phyloP scores from a whole-genome alignment of 768 basidiomycete species.

The Dioszegia aurantiaca region DNA sequence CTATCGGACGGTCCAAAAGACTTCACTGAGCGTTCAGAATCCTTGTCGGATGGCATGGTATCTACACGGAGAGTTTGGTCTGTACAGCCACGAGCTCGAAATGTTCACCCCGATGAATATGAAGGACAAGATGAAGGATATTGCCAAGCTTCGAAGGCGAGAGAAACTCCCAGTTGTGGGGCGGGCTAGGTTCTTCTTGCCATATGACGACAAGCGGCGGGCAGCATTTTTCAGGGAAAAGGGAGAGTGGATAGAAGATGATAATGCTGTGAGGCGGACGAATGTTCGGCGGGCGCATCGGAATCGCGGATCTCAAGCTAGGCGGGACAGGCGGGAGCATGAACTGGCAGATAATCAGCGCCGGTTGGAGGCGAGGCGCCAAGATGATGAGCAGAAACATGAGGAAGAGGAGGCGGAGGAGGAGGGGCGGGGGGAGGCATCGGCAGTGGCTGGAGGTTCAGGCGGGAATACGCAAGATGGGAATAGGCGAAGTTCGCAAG shows the following conservation, averaged over 20 bases:
- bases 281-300: too few species aligned
- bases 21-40: slow-evolving; percentile 29
- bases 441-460: too few species aligned
- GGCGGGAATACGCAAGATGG: too few species aligned
- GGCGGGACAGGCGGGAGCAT: too few species aligned
- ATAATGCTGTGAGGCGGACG: neutral
- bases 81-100: slow-evolving; percentile 12
- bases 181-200: slow-evolving; percentile 31
- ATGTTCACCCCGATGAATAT: slow-evolving; percentile 42
- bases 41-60: slow-evolving; percentile 34
- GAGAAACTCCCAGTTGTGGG: slow-evolving; percentile 22
- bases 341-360: neutral
- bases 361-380: neutral
- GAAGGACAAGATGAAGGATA: slow-evolving; percentile 45
- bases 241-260: neutral
- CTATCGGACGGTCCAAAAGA: slow-evolving; percentile 43
- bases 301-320: too few species aligned
- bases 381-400: slow-evolving; percentile 1
- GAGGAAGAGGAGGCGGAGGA: slow-evolving; percentile 1
- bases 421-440: slow-evolving; percentile 7
- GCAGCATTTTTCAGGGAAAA: too few species aligned
- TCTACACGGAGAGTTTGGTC: slow-evolving; percentile 37
- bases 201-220: too few species aligned
- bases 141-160: slow-evolving; percentile 24
- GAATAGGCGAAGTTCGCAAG: too few species aligned